Conservation (phyloP, 2,329 filamentous ascomycete genomes). For the Neopestalotiopsis sp. region DNA sequence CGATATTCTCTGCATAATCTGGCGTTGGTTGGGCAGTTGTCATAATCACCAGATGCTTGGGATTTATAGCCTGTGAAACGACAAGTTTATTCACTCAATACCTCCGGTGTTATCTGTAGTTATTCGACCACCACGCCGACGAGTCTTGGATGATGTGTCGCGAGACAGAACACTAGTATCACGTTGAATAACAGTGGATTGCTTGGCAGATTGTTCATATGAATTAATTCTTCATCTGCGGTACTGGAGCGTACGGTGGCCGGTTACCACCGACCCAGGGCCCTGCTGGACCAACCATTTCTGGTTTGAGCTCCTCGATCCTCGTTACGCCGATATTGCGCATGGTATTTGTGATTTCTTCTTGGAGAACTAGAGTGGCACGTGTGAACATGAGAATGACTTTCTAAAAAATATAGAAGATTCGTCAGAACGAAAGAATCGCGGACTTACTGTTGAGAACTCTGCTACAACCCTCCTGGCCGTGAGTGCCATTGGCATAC, state of each 20-base stretch:
- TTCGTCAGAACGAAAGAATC: too few relatives aligned
- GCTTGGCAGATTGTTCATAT: not conserved
- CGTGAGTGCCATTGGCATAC: conserved; percentile 14
- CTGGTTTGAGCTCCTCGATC: conserved; percentile 3
- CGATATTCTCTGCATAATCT: not conserved
- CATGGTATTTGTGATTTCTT: conserved; percentile 11
- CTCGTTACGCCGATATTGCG: conserved; percentile 3
- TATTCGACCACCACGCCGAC: not conserved
- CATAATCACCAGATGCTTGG: not conserved
- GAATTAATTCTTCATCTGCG: not conserved
- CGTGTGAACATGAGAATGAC: not conserved
- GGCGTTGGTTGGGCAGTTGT: not conserved
- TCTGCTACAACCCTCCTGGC: not conserved
- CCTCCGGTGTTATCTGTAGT: not conserved
- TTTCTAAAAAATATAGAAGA: too few relatives aligned
- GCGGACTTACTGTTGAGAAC: conserved; percentile 3
- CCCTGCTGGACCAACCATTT: conserved; percentile 8
- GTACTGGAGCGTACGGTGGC: not conserved
- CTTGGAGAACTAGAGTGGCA: not conserved
- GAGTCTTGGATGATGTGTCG: too few relatives aligned
- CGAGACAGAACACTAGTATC: too few relatives aligned
- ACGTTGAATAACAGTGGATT: not conserved
- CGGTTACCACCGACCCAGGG: conserved; percentile 3
- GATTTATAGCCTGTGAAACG: not conserved
- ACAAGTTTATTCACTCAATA: not conserved